These are phyloP conservation scores for Thielaviopsis euricoi DNA, from an alignment of 2,329 filamentous ascomycete genomes.

Conservation along the genomic window DNA sequence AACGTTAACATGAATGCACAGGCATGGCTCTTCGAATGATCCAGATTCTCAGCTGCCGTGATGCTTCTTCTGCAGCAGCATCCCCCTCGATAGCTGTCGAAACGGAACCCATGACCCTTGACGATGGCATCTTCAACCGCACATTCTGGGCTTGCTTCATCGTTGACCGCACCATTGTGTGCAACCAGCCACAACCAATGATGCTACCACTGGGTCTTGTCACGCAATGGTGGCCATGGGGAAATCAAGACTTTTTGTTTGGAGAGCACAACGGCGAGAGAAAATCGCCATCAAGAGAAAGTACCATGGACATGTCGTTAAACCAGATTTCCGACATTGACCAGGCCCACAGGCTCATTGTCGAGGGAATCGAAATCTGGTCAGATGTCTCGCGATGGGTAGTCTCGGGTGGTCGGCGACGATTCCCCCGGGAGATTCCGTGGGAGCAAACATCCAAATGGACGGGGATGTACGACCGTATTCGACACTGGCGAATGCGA, in stretches of 20 bases:
- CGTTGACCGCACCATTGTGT: constrained; percentile 28
- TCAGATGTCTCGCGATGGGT: constrained; percentile 25
- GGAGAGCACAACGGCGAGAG: constrained; percentile 16
- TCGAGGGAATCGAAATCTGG: constrained; percentile 28
- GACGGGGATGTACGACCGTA: constrained; percentile 16
- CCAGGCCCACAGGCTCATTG: constrained; percentile 14
- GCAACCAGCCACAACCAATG: constrained; percentile 23
- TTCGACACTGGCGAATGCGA: constrained; percentile 21
- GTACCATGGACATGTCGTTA: constrained; percentile 14
- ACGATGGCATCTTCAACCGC: constrained; percentile 6
- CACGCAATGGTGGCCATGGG: constrained; percentile 18
- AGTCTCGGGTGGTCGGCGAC: constrained; percentile 26
- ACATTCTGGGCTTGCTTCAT: constrained; percentile 31
- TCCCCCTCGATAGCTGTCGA: neutral
- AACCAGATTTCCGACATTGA: constrained; percentile 20
- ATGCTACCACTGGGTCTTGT: constrained; percentile 22
- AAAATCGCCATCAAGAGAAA: constrained; percentile 3
- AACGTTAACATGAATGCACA: neutral
- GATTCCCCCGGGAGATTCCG: constrained; percentile 24
- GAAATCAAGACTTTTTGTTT: constrained; percentile 24
- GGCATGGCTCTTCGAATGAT: constrained; percentile 7
- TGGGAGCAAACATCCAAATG: constrained; percentile 23
- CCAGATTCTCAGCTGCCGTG: neutral
- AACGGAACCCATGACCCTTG: neutral
- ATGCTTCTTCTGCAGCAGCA: neutral